These are phyloP conservation scores for Phytophthora vignae DNA, from an alignment of 352 stramenopile species.

Conservation along the genomic window DNA sequence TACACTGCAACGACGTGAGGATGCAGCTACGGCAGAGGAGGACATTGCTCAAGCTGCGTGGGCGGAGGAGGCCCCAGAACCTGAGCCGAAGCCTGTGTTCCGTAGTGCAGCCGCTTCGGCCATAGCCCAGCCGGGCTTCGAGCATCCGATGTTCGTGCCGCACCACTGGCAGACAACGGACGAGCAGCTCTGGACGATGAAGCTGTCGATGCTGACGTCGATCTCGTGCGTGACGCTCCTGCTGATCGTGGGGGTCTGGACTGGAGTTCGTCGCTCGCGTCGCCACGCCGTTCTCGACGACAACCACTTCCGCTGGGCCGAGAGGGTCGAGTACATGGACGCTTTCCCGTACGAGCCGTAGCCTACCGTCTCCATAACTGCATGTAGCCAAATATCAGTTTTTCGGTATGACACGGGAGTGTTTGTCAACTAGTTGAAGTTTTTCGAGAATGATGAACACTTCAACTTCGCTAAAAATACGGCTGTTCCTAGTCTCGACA, in stretches of 20 bases:
- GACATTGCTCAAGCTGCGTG: background rate
- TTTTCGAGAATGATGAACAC: slow-evolving; percentile 19
- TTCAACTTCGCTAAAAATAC: slow-evolving; percentile 25
- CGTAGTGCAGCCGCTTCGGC: slow-evolving; percentile 18
- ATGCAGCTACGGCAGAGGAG: background rate
- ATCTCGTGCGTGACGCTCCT: slow-evolving; percentile 34
- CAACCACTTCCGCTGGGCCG: slow-evolving; percentile 35
- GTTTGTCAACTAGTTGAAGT: slow-evolving; percentile 17
- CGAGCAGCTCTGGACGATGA: slow-evolving; percentile 38
- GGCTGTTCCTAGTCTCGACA: background rate
- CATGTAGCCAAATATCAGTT: background rate
- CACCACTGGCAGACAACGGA: slow-evolving; percentile 27
- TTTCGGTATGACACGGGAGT: background rate
- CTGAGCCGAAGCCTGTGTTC: slow-evolving; percentile 15
- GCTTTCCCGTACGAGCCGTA: slow-evolving; percentile 37
- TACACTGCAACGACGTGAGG: background rate
- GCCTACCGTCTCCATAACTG: background rate
- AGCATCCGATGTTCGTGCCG: slow-evolving; percentile 22
- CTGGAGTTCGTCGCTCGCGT: slow-evolving; percentile 30
- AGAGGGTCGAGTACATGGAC: slow-evolving; percentile 42
- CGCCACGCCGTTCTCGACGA: slow-evolving; percentile 23
- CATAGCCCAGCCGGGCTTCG: slow-evolving; percentile 15
- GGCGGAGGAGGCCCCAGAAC: background rate
- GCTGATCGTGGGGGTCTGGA: slow-evolving; percentile 33
- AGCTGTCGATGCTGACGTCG: slow-evolving; percentile 37